A percentile compares a stretch with the other conserved stretches of the same genome.
Conservation (phyloP, 2,329 filamentous ascomycete genomes). For the Pleoardoris graminearum region DNA sequence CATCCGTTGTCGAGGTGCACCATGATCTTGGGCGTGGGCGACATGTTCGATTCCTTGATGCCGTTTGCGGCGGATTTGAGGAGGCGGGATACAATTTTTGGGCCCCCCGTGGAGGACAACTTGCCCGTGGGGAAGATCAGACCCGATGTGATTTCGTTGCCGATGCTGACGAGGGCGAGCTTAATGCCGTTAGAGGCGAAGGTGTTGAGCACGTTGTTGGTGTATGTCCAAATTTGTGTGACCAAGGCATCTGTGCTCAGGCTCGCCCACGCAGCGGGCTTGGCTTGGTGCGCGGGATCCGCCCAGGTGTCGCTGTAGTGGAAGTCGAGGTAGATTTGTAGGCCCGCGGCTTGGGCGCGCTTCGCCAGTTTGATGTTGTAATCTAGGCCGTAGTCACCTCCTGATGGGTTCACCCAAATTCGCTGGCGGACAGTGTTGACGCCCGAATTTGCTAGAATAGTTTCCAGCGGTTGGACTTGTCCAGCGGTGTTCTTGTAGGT, state of each 20-base stretch:
- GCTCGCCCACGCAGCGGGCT: slow-evolving; percentile 65
- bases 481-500: slow-evolving; percentile 63
- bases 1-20: slow-evolving; percentile 77
- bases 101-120: slow-evolving; percentile 52
- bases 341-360: slow-evolving; percentile 64
- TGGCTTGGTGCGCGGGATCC: slow-evolving; percentile 65
- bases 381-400: slow-evolving; percentile 67
- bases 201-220: slow-evolving; percentile 61
- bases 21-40: slow-evolving; percentile 67
- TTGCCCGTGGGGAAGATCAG: slow-evolving; percentile 68
- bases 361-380: slow-evolving; percentile 72
- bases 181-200: slow-evolving; percentile 61
- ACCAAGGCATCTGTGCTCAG: slow-evolving; percentile 61
- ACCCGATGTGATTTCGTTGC: slow-evolving; percentile 72
- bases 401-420: slow-evolving; percentile 67
- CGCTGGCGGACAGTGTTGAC: slow-evolving; percentile 73
- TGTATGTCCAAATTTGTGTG: slow-evolving; percentile 71
- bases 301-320: slow-evolving; percentile 74
- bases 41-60: slow-evolving; percentile 64
- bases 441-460: slow-evolving; percentile 63
- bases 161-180: slow-evolving; percentile 68
- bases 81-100: slow-evolving; percentile 63
- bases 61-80: slow-evolving; percentile 67
- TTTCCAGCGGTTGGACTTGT: slow-evolving; percentile 60
- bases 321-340: slow-evolving; percentile 65